These are phyloP conservation scores for Lathyrus sativus DNA, from an alignment of 306 rosid genomes.

Conservation along the genomic window DNA sequence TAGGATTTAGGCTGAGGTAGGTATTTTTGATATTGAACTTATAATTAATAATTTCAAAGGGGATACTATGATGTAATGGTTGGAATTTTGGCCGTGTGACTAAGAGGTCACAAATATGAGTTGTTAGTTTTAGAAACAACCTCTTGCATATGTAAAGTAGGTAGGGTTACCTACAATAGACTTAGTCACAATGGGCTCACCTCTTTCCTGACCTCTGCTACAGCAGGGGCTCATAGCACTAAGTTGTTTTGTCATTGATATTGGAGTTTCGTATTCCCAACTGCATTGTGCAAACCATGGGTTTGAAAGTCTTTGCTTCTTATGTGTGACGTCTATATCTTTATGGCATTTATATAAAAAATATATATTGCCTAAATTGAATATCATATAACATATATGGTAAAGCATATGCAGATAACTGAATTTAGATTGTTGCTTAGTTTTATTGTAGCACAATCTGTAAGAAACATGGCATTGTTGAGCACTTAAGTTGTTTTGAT, in stretches of 20 bases:
- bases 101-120: constrained; percentile 8
- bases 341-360: constrained; percentile 20
- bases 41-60: constrained; percentile 18
- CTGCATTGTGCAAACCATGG: constrained; percentile 2
- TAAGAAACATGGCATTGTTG: constrained; percentile 9
- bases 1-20: too few species aligned
- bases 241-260: constrained; percentile 13
- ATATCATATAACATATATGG: constrained; percentile 15
- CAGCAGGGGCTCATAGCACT: too few species aligned
- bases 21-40: background rate
- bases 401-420: constrained; percentile 26
- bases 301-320: constrained; percentile 25
- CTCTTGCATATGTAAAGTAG: too few species aligned
- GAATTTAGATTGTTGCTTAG: constrained; percentile 14
- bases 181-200: too few species aligned
- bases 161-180: too few species aligned
- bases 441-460: constrained; percentile 25
- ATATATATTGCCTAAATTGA: constrained; percentile 27
- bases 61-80: background rate
- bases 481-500: constrained; percentile 26
- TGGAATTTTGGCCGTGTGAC: background rate
- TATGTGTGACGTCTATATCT: constrained; percentile 1
- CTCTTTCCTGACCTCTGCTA: background rate
- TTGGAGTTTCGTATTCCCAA: constrained; percentile 26
- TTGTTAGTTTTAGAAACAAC: background rate